Percentiles rank a stretch among this genome's conserved stretches.
phyloP scores from a whole-genome alignment of 164 flowering plant genomes.

The Vitis rupestris region DNA sequence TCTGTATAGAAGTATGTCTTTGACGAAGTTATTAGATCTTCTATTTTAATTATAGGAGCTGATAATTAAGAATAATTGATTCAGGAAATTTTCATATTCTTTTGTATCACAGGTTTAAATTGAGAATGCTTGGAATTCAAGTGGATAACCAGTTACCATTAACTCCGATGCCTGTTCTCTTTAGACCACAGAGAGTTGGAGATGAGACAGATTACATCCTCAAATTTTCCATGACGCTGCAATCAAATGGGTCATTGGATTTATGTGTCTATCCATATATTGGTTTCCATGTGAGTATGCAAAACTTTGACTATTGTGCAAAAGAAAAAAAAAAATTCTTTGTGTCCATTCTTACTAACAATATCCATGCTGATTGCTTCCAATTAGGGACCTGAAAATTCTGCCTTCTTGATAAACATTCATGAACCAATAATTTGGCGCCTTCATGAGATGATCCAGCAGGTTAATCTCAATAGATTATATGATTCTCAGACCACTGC shows the following conservation, averaged over 20 bases:
- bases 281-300: constrained; percentile 70
- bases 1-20: too few relatives aligned
- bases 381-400: constrained; percentile 81
- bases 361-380: constrained; percentile 1
- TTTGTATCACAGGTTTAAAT: constrained; percentile 62
- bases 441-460: constrained; percentile 94
- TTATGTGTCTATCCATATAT: constrained; percentile 80
- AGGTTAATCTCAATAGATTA: constrained; percentile 57
- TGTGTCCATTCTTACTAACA: background rate
- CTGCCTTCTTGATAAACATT: constrained; percentile 76
- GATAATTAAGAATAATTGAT: background rate
- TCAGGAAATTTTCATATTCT: background rate
- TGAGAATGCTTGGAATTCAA: constrained; percentile 81
- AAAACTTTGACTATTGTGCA: background rate
- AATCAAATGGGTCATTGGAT: constrained; percentile 80
- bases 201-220: constrained; percentile 73
- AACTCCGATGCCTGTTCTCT: constrained; percentile 94
- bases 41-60: background rate
- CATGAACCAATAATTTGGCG: constrained; percentile 99
- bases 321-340: background rate
- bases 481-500: constrained; percentile 56
- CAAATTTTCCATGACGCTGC: constrained; percentile 76
- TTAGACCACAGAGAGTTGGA: constrained; percentile 79
- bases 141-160: constrained; percentile 95
- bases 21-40: background rate